A percentile compares a stretch with the other conserved stretches of the same genome.
Conservation (phyloP, 352 stramenopile species). For the Phytophthora chlamydospora region DNA sequence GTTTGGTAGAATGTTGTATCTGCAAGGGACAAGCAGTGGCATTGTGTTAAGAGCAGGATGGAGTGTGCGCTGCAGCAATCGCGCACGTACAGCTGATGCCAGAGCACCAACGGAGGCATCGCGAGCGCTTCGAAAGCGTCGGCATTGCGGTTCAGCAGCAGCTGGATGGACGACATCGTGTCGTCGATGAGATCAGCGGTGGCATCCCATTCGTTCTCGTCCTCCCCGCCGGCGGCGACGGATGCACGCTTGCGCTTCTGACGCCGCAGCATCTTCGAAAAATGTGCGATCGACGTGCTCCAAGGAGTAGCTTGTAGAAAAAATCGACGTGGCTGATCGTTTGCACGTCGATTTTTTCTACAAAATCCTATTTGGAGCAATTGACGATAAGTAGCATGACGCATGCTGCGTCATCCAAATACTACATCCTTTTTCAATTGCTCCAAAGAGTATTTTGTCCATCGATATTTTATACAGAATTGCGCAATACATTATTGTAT, state of each 20-base stretch:
- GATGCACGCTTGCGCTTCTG: constrained; percentile 34
- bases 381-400: too few species aligned
- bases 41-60: background rate
- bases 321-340: too few species aligned
- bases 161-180: constrained; percentile 54
- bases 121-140: constrained; percentile 39
- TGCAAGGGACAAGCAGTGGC: constrained; percentile 14
- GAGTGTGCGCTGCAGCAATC: background rate
- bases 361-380: too few species aligned
- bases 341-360: too few species aligned
- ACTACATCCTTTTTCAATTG: too few species aligned
- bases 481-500: too few species aligned
- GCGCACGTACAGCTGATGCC: constrained; percentile 61
- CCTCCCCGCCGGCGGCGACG: constrained; percentile 7
- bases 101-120: constrained; percentile 51
- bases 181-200: constrained; percentile 53
- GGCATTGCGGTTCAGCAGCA: constrained; percentile 51
- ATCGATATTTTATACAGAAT: too few species aligned
- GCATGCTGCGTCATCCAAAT: too few species aligned
- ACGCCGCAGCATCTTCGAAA: constrained; percentile 35
- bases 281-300: too few species aligned
- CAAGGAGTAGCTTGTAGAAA: too few species aligned
- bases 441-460: too few species aligned
- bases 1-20: constrained; percentile 63
- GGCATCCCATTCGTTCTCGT: constrained; percentile 35